A percentile compares a stretch with the other conserved stretches of the same genome.
Evolutionary conservation across 228 moss, liverwort and hornwort species (phyloP).

Genomic region (Sphagnum magellanicum): DNA sequence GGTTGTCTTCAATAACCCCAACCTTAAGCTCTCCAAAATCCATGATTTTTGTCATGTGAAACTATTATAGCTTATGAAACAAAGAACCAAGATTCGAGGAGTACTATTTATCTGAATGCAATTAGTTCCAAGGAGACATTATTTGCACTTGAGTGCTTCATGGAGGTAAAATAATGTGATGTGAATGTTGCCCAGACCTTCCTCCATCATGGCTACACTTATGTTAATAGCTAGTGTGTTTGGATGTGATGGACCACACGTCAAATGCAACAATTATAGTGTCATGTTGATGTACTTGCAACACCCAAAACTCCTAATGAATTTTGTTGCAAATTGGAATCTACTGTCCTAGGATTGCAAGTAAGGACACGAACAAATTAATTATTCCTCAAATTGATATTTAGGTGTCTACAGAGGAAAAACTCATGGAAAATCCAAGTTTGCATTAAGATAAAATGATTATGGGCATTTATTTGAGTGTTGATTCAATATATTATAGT

Average conservation of each 20-base stretch:
- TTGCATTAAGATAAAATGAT: too few species aligned
- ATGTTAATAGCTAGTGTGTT: conserved; percentile 64
- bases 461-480: conserved; percentile 25
- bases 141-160: conserved; percentile 60
- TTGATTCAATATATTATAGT: conserved; percentile 59
- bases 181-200: conserved; percentile 63
- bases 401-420: too few species aligned
- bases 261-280: conserved; percentile 53
- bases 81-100: not conserved
- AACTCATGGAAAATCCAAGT: too few species aligned
- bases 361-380: too few species aligned
- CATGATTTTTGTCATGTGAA: too few species aligned
- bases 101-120: conserved; percentile 67
- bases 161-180: conserved; percentile 59
- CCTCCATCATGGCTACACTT: conserved; percentile 74
- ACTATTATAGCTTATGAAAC: not conserved
- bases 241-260: conserved; percentile 63
- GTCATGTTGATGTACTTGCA: conserved; percentile 55
- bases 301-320: not conserved
- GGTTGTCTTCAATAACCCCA: too few species aligned
- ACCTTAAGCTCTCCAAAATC: too few species aligned
- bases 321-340: too few species aligned
- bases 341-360: too few species aligned
- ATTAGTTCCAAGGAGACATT: conserved; percentile 59
- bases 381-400: too few species aligned